These are phyloP conservation scores for Hemileccinum rubropunctum DNA, from an alignment of 768 basidiomycete species.

Conservation along the genomic window DNA sequence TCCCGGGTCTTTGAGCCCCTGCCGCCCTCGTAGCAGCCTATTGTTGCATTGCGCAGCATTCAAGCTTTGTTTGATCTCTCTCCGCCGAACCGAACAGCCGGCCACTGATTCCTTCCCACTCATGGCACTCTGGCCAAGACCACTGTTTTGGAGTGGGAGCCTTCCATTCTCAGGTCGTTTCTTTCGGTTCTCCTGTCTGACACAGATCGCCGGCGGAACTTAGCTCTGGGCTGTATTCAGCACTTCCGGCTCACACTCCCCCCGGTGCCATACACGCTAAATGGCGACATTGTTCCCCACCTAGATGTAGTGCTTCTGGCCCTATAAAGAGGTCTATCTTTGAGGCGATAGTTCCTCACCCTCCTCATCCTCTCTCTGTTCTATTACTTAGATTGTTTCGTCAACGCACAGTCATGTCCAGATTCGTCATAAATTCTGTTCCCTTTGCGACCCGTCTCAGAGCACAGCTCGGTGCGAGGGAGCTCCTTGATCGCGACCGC, in stretches of 20 bases:
- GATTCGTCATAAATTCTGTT: slow-evolving; percentile 34
- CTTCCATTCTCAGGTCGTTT: not conserved
- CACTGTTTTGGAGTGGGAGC: too few species aligned
- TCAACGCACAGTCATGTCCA: slow-evolving; percentile 34
- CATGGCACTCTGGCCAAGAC: too few species aligned
- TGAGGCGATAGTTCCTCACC: not conserved
- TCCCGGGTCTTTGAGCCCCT: not conserved
- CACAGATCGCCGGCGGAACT: not conserved
- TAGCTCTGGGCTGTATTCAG: not conserved
- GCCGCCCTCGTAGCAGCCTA: too few species aligned
- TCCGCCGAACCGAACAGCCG: not conserved
- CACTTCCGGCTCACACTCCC: not conserved
- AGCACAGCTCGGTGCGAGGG: slow-evolving; percentile 38
- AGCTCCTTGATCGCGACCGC: slow-evolving; percentile 52
- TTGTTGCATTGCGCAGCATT: too few species aligned
- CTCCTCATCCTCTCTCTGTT: not conserved
- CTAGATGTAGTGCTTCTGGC: not conserved
- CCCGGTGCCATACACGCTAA: not conserved
- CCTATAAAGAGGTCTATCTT: slow-evolving; percentile 19
- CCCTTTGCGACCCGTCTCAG: slow-evolving; percentile 47
- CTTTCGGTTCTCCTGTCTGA: not conserved
- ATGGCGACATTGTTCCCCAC: not conserved
- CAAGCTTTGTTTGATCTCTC: too few species aligned
- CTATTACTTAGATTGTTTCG: not conserved
- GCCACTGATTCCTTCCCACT: slow-evolving; percentile 2